Base-by-base conservation (phyloP, 768 basidiomycete species). In the Postia placenta region DNA sequence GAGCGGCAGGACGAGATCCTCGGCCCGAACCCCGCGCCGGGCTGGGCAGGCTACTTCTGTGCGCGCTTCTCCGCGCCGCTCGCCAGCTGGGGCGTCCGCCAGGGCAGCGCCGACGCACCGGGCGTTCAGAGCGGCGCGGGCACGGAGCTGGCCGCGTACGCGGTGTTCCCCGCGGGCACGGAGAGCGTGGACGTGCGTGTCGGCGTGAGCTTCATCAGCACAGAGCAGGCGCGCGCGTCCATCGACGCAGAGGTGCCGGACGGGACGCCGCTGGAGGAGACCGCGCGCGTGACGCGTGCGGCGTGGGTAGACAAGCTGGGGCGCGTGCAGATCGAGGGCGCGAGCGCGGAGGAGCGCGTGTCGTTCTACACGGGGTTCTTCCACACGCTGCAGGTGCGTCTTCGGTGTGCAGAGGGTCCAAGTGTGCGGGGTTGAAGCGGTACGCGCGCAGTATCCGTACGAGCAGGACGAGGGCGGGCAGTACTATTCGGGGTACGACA, bases 401-500 rank as follows among this genome's bases (percentile, higher is more conserved):
- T n/a, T n/a, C n/a, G 33, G 28, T 35, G 20, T 41, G 22, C 19
- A 25, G 19, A 2, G 14, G 17, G 28, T 37, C 15, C 14, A 4
- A n/a, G 30, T n/a, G 9, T 33, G 30, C 7, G 9, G 15, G 7
- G 7, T 33, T 33, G 30, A 33, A 33, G 15, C 15, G n/a, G 30
- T 33, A 15, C 17, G 22, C n/a, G 14, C 58, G 0, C 64, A 90
- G 79, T 90, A 87, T 54, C 89, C 89, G 0, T 85, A 83, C 56
- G 87, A 90, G 59, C 78, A 85, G 51, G 70, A 74, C 53, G 88
- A 91, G 61, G 68, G 74, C 33, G 77, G 76, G 3, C 61, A 58
- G 5, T 90, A 91, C 62, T 92, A 85, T 63, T 90, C 87, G 5
- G 89, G 79, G 0, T 90, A 91, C 50, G 82, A 87, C 48, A 78